These are phyloP conservation scores for Talaromyces sp. DNA, from an alignment of 2,329 filamentous ascomycete species.

Conservation along the genomic window DNA sequence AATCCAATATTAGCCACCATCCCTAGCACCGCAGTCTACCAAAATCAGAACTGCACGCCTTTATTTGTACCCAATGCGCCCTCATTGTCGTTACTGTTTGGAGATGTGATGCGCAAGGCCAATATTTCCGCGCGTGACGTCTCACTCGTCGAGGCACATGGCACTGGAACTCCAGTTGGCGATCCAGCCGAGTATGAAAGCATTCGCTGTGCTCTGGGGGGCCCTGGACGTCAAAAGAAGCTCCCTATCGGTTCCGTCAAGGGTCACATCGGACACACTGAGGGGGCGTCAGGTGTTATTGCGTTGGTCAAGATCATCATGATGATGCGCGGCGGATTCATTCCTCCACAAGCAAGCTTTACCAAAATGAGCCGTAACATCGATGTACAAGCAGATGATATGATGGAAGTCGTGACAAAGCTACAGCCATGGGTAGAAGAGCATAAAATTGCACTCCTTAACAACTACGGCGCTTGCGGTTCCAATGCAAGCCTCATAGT, in stretches of 20 bases:
- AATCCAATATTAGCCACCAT: conserved; percentile 36
- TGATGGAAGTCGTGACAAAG: no score
- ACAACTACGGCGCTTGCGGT: no score
- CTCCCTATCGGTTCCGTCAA: conserved; percentile 25
- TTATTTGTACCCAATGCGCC: neutral
- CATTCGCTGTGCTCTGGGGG: conserved; percentile 7
- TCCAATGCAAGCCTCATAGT: no score
- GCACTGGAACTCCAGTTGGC: conserved; percentile 27
- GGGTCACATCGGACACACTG: conserved; percentile 28
- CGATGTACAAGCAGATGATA: no score
- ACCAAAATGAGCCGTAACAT: no score
- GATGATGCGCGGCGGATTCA: conserved; percentile 29
- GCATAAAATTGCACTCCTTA: no score
- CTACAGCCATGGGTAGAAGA: no score
- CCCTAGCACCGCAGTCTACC: conserved; percentile 22
- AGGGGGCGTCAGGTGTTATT: conserved; percentile 22
- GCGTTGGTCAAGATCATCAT: conserved; percentile 24
- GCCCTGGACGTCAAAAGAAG: conserved; percentile 4
- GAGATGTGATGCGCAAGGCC: neutral
- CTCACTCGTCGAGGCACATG: conserved; percentile 32
- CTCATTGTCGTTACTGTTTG: neutral
- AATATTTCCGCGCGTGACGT: neutral
- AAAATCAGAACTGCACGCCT: conserved; percentile 17
- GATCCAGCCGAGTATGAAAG: conserved; percentile 16
- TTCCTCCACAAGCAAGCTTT: no score